These are phyloP conservation scores for Phytophthora idaei DNA, from an alignment of 352 stramenopile species.

Conservation along the genomic window DNA sequence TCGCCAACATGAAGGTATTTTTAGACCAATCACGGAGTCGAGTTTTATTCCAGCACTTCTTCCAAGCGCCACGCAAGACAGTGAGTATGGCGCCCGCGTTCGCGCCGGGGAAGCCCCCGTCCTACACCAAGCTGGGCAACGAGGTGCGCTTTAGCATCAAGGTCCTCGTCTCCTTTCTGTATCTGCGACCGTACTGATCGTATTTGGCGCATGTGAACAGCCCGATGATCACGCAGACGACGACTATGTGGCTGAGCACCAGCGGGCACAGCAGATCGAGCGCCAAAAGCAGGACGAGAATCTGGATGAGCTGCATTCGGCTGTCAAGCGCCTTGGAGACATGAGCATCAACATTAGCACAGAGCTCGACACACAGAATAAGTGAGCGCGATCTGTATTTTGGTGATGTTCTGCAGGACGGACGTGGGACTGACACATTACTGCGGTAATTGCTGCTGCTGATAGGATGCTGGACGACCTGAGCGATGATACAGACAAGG, in stretches of 20 bases:
- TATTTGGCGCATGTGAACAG: conserved; percentile 24
- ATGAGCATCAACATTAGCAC: conserved; percentile 88
- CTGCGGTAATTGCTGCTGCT: conserved; percentile 12
- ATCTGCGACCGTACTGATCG: conserved; percentile 4
- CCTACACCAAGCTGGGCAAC: conserved; percentile 76
- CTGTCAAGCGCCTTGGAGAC: conserved; percentile 81
- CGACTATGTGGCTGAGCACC: conserved; percentile 58
- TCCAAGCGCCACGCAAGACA: conserved; percentile 1
- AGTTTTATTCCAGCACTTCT: conserved; percentile 9
- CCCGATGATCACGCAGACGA: conserved; percentile 59
- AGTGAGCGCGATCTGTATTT: conserved; percentile 35
- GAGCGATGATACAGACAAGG: conserved; percentile 84
- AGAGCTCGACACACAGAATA: conserved; percentile 84
- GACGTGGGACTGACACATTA: conserved; percentile 15
- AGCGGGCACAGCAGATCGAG: conserved; percentile 68
- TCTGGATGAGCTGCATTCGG: conserved; percentile 75
- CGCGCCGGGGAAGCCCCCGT: conserved; percentile 58
- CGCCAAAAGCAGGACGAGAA: conserved; percentile 86
- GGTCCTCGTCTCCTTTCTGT: background rate
- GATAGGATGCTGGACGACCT: conserved; percentile 84
- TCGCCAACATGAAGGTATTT: conserved; percentile 19
- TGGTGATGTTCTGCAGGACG: conserved; percentile 5
- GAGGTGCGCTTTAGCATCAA: conserved; percentile 41
- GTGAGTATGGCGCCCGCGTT: conserved; percentile 63
- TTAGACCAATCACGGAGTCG: conserved; percentile 31